Conservation (phyloP, 2,329 filamentous ascomycete species). For the Akanthomyces uredinophilus region DNA sequence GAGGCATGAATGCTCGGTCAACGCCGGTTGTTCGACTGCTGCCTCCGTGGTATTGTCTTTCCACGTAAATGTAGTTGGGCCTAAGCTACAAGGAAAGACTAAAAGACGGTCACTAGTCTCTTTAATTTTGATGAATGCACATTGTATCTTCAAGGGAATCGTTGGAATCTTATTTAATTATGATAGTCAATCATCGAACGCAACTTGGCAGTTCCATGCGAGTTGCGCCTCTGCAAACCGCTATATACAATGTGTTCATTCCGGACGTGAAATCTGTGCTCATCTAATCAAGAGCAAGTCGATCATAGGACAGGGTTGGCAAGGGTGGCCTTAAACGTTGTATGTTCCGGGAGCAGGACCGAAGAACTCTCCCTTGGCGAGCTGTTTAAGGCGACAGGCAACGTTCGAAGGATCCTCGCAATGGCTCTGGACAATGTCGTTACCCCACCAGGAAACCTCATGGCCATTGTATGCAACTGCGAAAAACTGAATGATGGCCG, state of each 20-base stretch:
- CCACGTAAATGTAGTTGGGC: no score
- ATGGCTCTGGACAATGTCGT: conserved; percentile 27
- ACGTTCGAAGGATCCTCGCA: conserved; percentile 33
- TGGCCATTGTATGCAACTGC: conserved; percentile 36
- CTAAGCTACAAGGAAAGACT: no score
- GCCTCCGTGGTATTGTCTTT: neutral
- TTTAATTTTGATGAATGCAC: no score
- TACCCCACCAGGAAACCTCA: conserved; percentile 37
- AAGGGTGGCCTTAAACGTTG: neutral
- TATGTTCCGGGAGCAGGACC: conserved; percentile 20
- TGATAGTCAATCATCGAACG: neutral
- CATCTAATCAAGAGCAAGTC: neutral
- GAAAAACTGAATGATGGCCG: conserved; percentile 39
- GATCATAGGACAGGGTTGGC: neutral
- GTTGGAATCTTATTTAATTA: no score
- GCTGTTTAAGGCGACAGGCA: conserved; percentile 11
- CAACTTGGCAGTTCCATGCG: no score
- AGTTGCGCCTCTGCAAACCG: no score
- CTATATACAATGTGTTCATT: neutral
- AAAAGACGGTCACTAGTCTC: no score
- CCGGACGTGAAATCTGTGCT: neutral
- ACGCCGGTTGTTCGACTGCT: neutral
- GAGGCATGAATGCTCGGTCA: neutral
- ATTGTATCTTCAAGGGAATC: no score
- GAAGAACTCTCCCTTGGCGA: conserved; percentile 23